A percentile compares a stretch with the other conserved stretches of the same genome.
Evolutionary conservation across 169 alveolate species (phyloP).

Genomic region (Plasmodium gonderi): DNA sequence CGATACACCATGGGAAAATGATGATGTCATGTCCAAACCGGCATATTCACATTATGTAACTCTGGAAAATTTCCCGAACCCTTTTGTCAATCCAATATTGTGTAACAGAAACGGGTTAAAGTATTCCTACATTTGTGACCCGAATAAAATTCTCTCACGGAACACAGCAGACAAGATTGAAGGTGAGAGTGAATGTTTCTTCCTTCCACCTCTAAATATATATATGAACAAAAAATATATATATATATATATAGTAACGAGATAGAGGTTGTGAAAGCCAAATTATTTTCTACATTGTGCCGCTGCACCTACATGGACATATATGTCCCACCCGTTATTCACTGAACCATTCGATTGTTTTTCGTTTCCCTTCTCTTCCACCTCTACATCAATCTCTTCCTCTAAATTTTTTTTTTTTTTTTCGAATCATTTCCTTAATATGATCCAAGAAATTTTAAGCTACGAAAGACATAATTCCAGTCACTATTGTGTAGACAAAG

Average conservation of each 20-base stretch:
- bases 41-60: slow-evolving; percentile 68
- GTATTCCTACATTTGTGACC: slow-evolving; percentile 85
- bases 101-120: slow-evolving; percentile 80
- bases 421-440: background rate
- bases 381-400: background rate
- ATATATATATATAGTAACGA: too few relatives aligned
- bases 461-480: slow-evolving; percentile 55
- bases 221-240: too few relatives aligned
- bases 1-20: slow-evolving; percentile 24
- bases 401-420: background rate
- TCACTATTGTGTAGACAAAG: slow-evolving; percentile 39
- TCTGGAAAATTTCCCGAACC: slow-evolving; percentile 85
- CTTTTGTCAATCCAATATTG: slow-evolving; percentile 80
- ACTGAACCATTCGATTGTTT: background rate
- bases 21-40: background rate
- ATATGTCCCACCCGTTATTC: too few relatives aligned
- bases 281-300: too few relatives aligned
- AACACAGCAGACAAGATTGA: slow-evolving; percentile 55
- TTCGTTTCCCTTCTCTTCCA: background rate
- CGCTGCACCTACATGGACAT: too few relatives aligned
- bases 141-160: slow-evolving; percentile 76
- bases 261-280: too few relatives aligned
- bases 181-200: too few relatives aligned
- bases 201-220: too few relatives aligned
- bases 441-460: slow-evolving; percentile 31